phyloP scores from a whole-genome alignment of 176 grass and related monocot species.

The Ensete ventricosum region DNA sequence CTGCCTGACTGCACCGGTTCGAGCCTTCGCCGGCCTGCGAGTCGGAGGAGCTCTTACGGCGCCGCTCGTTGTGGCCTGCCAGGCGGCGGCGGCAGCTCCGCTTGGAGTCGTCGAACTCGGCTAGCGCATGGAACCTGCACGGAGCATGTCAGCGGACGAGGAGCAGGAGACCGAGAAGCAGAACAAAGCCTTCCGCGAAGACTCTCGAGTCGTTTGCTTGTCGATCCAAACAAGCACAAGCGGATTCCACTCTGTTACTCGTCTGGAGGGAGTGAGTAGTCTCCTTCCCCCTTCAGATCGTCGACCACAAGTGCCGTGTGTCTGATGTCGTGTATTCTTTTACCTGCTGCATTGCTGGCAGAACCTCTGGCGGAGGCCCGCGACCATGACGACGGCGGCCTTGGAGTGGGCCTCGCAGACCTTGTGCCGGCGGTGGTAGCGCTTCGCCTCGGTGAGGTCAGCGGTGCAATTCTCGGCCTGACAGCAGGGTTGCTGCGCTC shows the following conservation, averaged over 20 bases:
- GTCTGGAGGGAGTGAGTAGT: no score
- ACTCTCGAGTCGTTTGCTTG: no score
- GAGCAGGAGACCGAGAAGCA: no score
- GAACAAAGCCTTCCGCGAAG: no score
- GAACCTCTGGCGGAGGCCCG: conserved; percentile 81
- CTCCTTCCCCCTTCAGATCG: no score
- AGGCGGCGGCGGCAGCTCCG: conserved; percentile 75
- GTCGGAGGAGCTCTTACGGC: conserved; percentile 66
- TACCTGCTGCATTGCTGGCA: conserved; percentile 99
- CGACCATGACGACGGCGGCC: conserved; percentile 55
- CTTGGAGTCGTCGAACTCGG: conserved; percentile 68
- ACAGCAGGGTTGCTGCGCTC: conserved; percentile 36
- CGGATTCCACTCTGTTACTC: no score
- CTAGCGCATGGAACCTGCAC: conserved; percentile 74
- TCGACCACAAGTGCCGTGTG: no score
- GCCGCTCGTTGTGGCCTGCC: conserved; percentile 76
- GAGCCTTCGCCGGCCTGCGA: conserved; percentile 24
- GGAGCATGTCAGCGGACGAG: neutral
- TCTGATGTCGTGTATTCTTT: no score
- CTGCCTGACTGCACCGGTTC: conserved; percentile 32
- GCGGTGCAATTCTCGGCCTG: conserved; percentile 65
- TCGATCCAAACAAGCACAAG: no score
- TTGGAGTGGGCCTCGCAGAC: conserved; percentile 74
- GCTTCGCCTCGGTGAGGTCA: conserved; percentile 53
- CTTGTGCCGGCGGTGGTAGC: conserved; percentile 78